These are phyloP conservation scores for Ogataea naganishii DNA, from an alignment of 805 yeast species.

Conservation along the genomic window DNA sequence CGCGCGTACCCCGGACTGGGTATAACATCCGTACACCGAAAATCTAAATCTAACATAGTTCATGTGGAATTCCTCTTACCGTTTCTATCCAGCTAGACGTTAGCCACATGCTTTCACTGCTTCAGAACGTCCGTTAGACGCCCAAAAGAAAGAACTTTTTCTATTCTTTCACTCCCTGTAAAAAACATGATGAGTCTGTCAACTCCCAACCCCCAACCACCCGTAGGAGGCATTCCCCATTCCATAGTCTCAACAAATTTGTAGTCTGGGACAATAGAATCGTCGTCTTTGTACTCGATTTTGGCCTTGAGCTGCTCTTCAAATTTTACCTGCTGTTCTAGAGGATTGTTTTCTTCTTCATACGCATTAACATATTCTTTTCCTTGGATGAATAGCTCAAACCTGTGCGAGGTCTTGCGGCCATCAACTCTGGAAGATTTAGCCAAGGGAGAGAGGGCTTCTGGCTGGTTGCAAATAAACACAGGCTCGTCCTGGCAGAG, in stretches of 20 bases:
- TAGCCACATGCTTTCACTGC: too few relatives aligned
- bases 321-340: conserved; percentile 58
- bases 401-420: conserved; percentile 47
- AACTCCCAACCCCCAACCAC: conserved; percentile 96
- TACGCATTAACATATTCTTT: conserved; percentile 86
- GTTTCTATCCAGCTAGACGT: too few relatives aligned
- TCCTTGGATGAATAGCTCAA: conserved; percentile 77
- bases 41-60: too few relatives aligned
- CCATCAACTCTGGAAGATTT: conserved; percentile 41
- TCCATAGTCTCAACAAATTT: conserved; percentile 71
- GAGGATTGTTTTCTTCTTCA: conserved; percentile 92
- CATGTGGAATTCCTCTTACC: too few relatives aligned
- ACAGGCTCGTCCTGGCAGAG: conserved; percentile 51
- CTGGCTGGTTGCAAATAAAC: conserved; percentile 76
- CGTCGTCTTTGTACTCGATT: conserved; percentile 43
- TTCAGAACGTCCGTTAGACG: conserved; percentile 57
- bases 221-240: conserved; percentile 95
- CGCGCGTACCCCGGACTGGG: too few relatives aligned
- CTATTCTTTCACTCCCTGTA: conserved; percentile 57
- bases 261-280: conserved; percentile 62
- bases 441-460: conserved; percentile 78
- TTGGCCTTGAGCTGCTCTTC: conserved; percentile 43
- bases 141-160: conserved; percentile 70
- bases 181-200: conserved; percentile 82
- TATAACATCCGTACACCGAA: too few relatives aligned